phyloP scores from a whole-genome alignment of 176 grass and related monocot genomes.

The Elymus sibiricus region DNA sequence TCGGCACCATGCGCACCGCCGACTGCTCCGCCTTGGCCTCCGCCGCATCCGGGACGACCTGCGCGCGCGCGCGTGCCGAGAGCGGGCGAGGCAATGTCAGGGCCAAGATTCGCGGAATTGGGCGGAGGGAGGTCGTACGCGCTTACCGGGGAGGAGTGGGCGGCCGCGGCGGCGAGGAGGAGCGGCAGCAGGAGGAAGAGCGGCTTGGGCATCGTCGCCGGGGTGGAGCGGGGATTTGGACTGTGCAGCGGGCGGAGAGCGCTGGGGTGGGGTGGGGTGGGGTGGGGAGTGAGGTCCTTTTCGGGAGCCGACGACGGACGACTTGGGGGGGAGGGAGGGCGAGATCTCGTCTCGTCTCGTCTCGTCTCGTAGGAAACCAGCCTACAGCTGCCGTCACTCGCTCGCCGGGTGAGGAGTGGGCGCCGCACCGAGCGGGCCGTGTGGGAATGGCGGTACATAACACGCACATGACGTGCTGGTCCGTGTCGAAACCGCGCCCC shows the following conservation, averaged over 20 bases:
- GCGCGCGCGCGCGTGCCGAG: neutral
- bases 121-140: neutral
- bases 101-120: neutral
- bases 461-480: neutral
- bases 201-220: neutral
- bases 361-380: neutral
- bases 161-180: slow-evolving; percentile 27
- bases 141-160: slow-evolving; percentile 20
- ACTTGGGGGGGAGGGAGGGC: too few species aligned
- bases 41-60: neutral
- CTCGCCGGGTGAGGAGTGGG: too few species aligned
- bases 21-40: neutral
- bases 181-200: slow-evolving; percentile 29
- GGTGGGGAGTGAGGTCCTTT: neutral
- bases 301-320: neutral
- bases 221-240: neutral
- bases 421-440: too few species aligned
- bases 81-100: neutral
- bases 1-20: slow-evolving; percentile 33
- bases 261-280: neutral
- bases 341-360: neutral
- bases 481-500: neutral
- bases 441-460: too few species aligned
- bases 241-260: neutral
- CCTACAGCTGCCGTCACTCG: neutral